phyloP scores from a whole-genome alignment of 306 rosid species.

The Acacia confusa region DNA sequence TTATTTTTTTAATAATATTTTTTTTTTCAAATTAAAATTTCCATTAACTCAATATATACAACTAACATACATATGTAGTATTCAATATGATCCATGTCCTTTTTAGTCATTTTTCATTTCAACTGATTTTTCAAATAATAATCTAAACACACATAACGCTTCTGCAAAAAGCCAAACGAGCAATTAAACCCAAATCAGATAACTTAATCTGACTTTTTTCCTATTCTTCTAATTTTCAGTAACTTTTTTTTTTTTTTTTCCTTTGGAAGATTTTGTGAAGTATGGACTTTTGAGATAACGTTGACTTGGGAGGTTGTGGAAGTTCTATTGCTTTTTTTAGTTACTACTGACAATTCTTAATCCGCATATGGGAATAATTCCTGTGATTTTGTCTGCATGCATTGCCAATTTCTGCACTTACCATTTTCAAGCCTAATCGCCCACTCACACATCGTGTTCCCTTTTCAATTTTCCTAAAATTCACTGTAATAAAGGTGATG shows the following conservation, averaged over 20 bases:
- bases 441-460: neutral
- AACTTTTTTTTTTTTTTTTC: neutral
- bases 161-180: too few species aligned
- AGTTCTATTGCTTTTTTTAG: neutral
- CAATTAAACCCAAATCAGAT: too few species aligned
- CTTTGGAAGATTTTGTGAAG: neutral
- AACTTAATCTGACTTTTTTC: too few species aligned
- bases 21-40: too few species aligned
- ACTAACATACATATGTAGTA: too few species aligned
- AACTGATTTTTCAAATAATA: too few species aligned
- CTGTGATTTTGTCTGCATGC: neutral
- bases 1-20: too few species aligned
- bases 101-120: too few species aligned
- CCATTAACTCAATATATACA: too few species aligned
- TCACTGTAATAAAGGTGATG: constrained; percentile 8
- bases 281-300: constrained; percentile 6
- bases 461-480: neutral
- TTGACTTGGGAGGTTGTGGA: neutral
- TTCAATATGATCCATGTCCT: too few species aligned
- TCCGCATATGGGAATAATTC: neutral
- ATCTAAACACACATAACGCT: too few species aligned
- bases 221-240: neutral
- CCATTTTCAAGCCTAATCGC: neutral
- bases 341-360: neutral
- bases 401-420: constrained; percentile 16